phyloP scores from a whole-genome alignment of 257 asterid genomes.

The Solanum ossicruentum region DNA sequence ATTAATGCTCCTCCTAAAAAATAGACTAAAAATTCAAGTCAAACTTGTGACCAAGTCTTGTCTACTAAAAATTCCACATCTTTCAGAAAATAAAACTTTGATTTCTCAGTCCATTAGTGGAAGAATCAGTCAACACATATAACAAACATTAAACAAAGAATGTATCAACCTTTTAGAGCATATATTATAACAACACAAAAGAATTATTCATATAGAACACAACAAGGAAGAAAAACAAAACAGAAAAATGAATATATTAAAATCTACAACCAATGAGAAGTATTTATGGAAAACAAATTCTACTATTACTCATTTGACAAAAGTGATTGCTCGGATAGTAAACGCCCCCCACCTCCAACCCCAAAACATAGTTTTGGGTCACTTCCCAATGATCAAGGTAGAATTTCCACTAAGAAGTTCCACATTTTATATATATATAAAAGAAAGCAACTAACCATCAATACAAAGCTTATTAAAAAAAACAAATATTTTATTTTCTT shows the following conservation, averaged over 20 bases:
- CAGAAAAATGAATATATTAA: not conserved
- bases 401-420: no score
- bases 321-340: not conserved
- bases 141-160: not conserved
- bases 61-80: constrained; percentile 15
- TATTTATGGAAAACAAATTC: not conserved
- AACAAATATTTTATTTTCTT: not conserved
- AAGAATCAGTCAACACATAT: constrained; percentile 25
- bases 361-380: not conserved
- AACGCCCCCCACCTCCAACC: not conserved
- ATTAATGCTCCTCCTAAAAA: not conserved
- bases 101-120: constrained; percentile 8
- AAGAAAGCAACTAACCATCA: not conserved
- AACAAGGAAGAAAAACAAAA: not conserved
- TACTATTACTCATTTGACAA: not conserved
- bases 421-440: no score
- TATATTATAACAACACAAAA: not conserved
- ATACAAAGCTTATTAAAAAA: not conserved
- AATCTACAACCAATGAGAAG: not conserved
- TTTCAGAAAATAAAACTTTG: not conserved
- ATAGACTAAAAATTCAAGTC: constrained; percentile 36
- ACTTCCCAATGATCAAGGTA: no score
- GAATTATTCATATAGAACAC: not conserved
- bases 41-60: constrained; percentile 41
- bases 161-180: not conserved